phyloP scores from a whole-genome alignment of 495 filamentous ascomycete genomes.

The Tuber calosporum region DNA sequence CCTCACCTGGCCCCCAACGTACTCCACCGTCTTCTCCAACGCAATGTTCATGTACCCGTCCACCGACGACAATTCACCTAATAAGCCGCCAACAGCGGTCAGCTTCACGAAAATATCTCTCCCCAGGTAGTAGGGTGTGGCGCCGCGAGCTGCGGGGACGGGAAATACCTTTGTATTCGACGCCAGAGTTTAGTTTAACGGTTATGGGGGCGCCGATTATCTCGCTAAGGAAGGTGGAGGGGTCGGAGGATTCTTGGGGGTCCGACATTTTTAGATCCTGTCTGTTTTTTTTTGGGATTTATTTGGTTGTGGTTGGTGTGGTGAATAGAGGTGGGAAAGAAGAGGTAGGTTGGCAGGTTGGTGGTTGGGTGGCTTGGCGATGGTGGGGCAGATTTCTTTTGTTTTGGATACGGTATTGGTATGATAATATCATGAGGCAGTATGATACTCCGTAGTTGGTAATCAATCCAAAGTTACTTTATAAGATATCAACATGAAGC shows the following conservation, averaged over 20 bases:
- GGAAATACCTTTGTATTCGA: slow-evolving; percentile 73
- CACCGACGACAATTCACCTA: slow-evolving; percentile 89
- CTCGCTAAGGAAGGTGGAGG: slow-evolving; percentile 79
- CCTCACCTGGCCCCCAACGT: slow-evolving; percentile 70
- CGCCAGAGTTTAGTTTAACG: slow-evolving; percentile 91
- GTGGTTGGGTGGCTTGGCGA: not conserved
- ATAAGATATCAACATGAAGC: too few relatives aligned
- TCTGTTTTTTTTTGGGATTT: not conserved
- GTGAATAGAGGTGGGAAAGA: not conserved
- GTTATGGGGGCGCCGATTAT: slow-evolving; percentile 88
- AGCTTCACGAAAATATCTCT: not conserved
- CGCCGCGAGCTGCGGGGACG: not conserved
- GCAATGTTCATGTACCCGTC: slow-evolving; percentile 99
- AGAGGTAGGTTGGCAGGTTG: not conserved
- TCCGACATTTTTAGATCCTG: not conserved
- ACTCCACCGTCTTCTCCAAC: slow-evolving; percentile 88
- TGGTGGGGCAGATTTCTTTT: not conserved
- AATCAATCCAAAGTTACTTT: too few relatives aligned
- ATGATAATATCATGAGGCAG: too few relatives aligned
- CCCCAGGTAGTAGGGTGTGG: not conserved
- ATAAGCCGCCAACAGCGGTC: not conserved
- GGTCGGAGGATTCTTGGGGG: slow-evolving; percentile 50
- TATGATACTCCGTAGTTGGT: too few relatives aligned
- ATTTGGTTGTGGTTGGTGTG: not conserved
- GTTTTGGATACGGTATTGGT: too few relatives aligned